These are phyloP conservation scores for Zasmidium angulare DNA, from an alignment of 2,329 filamentous ascomycete species.

Conservation along the genomic window DNA sequence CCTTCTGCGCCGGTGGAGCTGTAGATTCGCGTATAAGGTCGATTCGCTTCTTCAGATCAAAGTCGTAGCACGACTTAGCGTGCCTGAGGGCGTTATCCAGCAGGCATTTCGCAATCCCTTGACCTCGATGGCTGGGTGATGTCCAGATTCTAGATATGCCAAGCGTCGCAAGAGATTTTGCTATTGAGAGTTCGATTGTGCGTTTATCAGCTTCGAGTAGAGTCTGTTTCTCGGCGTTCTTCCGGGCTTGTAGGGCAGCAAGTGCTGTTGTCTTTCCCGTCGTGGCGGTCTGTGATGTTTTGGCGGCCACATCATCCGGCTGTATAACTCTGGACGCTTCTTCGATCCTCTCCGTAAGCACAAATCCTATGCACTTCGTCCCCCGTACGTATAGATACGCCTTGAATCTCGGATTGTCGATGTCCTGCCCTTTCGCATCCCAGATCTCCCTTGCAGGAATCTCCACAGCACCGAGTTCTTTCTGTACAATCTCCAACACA, in stretches of 20 bases:
- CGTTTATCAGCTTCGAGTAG: conserved; percentile 15
- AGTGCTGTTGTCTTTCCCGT: conserved; percentile 14
- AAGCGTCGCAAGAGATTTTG: conserved; percentile 47
- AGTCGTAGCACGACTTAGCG: neutral
- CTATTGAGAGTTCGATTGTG: conserved; percentile 24
- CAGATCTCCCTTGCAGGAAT: conserved; percentile 60
- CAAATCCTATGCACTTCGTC: conserved; percentile 62
- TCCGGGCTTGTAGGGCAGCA: conserved; percentile 27
- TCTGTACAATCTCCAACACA: conserved; percentile 60
- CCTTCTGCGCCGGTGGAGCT: neutral
- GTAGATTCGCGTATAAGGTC: neutral
- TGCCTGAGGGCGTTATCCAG: conserved; percentile 44
- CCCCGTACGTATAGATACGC: conserved; percentile 62
- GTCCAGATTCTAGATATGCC: conserved; percentile 68
- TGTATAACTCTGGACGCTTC: conserved; percentile 54
- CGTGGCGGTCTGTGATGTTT: conserved; percentile 19
- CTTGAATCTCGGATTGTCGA: conserved; percentile 52
- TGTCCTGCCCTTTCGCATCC: conserved; percentile 42
- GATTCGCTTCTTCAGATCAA: neutral
- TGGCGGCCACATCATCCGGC: conserved; percentile 10
- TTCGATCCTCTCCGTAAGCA: conserved; percentile 61
- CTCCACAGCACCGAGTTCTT: conserved; percentile 60
- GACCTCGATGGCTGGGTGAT: conserved; percentile 54
- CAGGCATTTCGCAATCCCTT: conserved; percentile 58
- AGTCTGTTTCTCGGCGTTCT: conserved; percentile 18